Base-by-base conservation (phyloP, 352 stramenopile genomes). In the Aphanomyces invadans region DNA sequence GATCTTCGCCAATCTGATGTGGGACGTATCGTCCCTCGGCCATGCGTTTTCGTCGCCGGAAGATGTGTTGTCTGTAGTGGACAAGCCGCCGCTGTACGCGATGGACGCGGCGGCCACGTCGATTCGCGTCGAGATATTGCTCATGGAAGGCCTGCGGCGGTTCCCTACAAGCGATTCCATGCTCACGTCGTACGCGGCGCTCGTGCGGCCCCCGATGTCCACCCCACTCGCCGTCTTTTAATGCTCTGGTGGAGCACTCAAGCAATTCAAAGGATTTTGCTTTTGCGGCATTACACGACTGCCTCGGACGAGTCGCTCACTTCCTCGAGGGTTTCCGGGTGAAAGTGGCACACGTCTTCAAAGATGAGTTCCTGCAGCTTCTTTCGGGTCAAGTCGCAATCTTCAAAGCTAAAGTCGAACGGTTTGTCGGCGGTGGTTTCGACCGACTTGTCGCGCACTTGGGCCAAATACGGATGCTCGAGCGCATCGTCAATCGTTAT, bases 301-400 rank as follows among this genome's bases (percentile, higher is more conserved):
- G 49, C 49, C 36, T 57, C 49, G 25, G 29, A 26, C 11, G 21
- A 28, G 46, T 7, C 46, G 9, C 19, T 28, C 11, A 11, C n/a
- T 52, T 68, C 60, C n/a, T 68, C 60, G 31, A 68, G 60, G n/a
- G 60, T 51, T 57, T 96, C 87, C 2, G 88, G 88, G 62, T 97
- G 89, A 73, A 96, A 97, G 28, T 76, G 68, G 48, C 83, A 92
- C 0, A 97, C 85, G 65, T 97, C 89, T 68, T 96, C 87, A 62
- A 96, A 96, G 56, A 97, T 96, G 17, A 96, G 76, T 66, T 93
- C 84, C 69, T 96, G 88, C 25, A 97, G 73, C 68, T 96, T 97
- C 54, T 80, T 74, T 72, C 95, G 95, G 12, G 89, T 97, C 61
- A 96, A 69, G 57, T 96, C 87, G 29, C 79, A 83, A 76, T 92